phyloP scores from a whole-genome alignment of 305 asterid genomes.

The Stenogyne calaminthoides region DNA sequence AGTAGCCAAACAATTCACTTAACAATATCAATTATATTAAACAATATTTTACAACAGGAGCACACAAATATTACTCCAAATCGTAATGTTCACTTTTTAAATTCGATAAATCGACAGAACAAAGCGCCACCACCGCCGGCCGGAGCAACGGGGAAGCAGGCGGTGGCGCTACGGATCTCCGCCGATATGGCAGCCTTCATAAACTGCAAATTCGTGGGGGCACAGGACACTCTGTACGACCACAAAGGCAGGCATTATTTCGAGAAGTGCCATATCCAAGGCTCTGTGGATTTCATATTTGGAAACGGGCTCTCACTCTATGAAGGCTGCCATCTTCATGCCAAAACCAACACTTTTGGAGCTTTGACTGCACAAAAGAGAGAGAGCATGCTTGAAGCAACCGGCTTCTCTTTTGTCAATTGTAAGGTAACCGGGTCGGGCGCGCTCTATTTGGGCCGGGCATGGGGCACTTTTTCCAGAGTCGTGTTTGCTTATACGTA shows the following conservation, averaged over 20 bases:
- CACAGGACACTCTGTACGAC: constrained; percentile 88
- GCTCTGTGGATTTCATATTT: constrained; percentile 86
- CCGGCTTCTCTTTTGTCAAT: constrained; percentile 89
- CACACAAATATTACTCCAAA: too few relatives aligned
- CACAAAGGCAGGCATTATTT: constrained; percentile 87
- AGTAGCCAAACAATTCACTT: too few relatives aligned
- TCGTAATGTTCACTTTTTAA: too few relatives aligned
- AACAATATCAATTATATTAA: too few relatives aligned
- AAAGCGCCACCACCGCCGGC: constrained; percentile 61
- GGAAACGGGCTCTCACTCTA: constrained; percentile 84
- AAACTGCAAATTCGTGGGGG: constrained; percentile 73
- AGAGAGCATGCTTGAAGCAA: constrained; percentile 73
- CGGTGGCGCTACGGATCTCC: constrained; percentile 84
- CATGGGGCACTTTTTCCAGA: constrained; percentile 85
- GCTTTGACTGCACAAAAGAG: constrained; percentile 93
- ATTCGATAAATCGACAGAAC: constrained; percentile 48
- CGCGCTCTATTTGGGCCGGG: constrained; percentile 80
- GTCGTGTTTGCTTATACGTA: constrained; percentile 85
- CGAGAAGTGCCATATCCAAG: constrained; percentile 75
- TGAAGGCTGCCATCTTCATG: constrained; percentile 67
- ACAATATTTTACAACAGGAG: too few relatives aligned
- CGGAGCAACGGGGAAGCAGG: constrained; percentile 82
- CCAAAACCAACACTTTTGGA: constrained; percentile 61
- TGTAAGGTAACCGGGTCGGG: constrained; percentile 88
- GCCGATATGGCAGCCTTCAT: constrained; percentile 79